phyloP scores from a whole-genome alignment of 2,329 filamentous ascomycete genomes.

The Sphaerostilbella broomeana region DNA sequence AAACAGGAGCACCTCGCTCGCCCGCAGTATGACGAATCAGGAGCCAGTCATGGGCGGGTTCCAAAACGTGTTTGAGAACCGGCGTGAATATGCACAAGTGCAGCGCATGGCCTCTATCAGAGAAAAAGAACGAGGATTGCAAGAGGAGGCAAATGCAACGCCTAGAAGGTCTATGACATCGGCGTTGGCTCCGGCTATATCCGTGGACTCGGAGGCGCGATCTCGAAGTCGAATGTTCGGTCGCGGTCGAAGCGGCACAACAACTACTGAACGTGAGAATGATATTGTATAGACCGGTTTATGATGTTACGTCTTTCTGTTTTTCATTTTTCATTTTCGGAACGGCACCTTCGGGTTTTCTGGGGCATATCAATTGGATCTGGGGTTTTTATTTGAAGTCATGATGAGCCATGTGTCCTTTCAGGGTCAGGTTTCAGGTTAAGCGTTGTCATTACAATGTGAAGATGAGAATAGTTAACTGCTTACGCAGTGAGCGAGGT shows the following conservation, averaged over 20 bases:
- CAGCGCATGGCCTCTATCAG: conserved; percentile 32
- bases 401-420: no score
- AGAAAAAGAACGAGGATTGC: conserved; percentile 30
- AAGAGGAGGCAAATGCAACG: conserved; percentile 22
- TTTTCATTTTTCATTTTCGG: no score
- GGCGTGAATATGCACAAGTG: conserved; percentile 30
- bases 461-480: no score
- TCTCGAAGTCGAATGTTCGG: conserved; percentile 25
- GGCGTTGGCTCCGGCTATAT: conserved; percentile 19
- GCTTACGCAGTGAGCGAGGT: no score
- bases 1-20: conserved; percentile 14
- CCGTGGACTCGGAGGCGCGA: conserved; percentile 18
- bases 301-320: no score
- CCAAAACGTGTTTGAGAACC: conserved; percentile 40
- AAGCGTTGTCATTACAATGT: no score
- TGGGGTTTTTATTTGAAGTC: no score
- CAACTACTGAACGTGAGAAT: conserved; percentile 17
- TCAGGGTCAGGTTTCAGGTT: no score
- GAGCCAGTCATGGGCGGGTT: conserved; percentile 34
- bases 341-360: no score
- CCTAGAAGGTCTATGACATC: conserved; percentile 23
- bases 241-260: conserved; percentile 25
- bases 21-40: conserved; percentile 20
- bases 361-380: no score
- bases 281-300: conserved; percentile 22